These are phyloP conservation scores for Fusarium praegraminearum DNA, from an alignment of 2,329 filamentous ascomycete species.

Conservation along the genomic window DNA sequence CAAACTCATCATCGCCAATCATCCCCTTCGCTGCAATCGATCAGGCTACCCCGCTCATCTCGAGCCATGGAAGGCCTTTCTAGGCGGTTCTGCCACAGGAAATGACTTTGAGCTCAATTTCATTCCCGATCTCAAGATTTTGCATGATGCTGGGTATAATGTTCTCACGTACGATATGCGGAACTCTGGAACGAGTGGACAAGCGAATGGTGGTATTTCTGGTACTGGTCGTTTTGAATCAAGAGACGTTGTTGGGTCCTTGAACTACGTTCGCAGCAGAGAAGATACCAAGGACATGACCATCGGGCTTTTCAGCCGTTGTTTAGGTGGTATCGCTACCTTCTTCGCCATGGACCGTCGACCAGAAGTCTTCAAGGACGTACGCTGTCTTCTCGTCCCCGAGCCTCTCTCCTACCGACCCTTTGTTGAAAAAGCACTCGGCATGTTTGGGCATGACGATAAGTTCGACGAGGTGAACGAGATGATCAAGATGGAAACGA, in stretches of 20 bases:
- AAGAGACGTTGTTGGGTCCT: neutral
- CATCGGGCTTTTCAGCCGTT: neutral
- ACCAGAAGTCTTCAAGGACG: neutral
- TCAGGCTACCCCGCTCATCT: slow-evolving; percentile 2
- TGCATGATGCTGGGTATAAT: slow-evolving; percentile 5
- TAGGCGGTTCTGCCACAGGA: slow-evolving; percentile 1
- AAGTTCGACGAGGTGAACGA: neutral
- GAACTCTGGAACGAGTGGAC: neutral
- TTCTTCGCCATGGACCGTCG: slow-evolving; percentile 10
- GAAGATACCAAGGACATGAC: slow-evolving; percentile 1
- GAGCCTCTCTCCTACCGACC: slow-evolving; percentile 2
- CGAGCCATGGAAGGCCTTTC: slow-evolving; percentile 7
- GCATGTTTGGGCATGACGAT: neutral
- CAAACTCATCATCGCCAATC: slow-evolving; percentile 5
- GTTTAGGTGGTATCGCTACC: neutral
- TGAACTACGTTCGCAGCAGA: slow-evolving; percentile 2
- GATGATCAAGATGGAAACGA: neutral
- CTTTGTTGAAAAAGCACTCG: slow-evolving; percentile 1
- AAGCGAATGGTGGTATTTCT: slow-evolving; percentile 4
- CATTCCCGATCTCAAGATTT: neutral
- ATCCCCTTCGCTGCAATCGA: slow-evolving; percentile 4
- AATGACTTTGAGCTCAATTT: slow-evolving; percentile 13
- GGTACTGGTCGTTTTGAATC: neutral
- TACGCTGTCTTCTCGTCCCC: slow-evolving; percentile 3
- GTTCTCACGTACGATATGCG: slow-evolving; percentile 7